Evolutionary conservation across 2,329 filamentous ascomycete genomes (phyloP).

Genomic region (Ilyonectria sp.): DNA sequence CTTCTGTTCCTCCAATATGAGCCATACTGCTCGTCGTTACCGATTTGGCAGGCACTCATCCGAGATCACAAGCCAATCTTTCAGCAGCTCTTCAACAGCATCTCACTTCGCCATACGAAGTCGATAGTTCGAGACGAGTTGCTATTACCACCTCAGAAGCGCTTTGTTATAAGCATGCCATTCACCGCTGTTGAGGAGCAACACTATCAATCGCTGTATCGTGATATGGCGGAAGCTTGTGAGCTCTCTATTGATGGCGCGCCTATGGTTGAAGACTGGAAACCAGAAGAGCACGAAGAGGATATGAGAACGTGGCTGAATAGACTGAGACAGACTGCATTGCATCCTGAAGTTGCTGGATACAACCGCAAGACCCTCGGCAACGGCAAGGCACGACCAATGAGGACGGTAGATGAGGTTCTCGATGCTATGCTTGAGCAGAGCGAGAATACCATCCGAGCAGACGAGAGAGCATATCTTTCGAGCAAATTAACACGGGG

Average conservation of each 20-base stretch:
- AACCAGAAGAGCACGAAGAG: constrained; percentile 75
- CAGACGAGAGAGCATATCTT: constrained; percentile 79
- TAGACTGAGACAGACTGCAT: constrained; percentile 83
- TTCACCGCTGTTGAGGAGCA: constrained; percentile 94
- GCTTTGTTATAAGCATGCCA: constrained; percentile 89
- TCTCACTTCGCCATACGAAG: constrained; percentile 91
- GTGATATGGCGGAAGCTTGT: constrained; percentile 80
- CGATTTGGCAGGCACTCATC: constrained; percentile 79
- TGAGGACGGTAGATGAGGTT: constrained; percentile 89
- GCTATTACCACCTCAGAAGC: constrained; percentile 83
- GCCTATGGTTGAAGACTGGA: constrained; percentile 75
- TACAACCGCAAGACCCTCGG: constrained; percentile 76
- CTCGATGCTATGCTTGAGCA: constrained; percentile 93
- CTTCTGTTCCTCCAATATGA: constrained; percentile 85
- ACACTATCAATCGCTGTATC: constrained; percentile 84
- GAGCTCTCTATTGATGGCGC: constrained; percentile 76
- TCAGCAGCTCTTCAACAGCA: constrained; percentile 75
- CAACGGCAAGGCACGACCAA: constrained; percentile 72
- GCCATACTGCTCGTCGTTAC: constrained; percentile 77
- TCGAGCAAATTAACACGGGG: constrained; percentile 76
- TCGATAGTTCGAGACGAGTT: constrained; percentile 84
- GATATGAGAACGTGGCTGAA: constrained; percentile 86
- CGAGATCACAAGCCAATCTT: constrained; percentile 75
- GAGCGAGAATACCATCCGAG: constrained; percentile 76
- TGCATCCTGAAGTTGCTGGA: constrained; percentile 87